These are phyloP conservation scores for Pseudocercospora eumusae DNA, from an alignment of 2,329 filamentous ascomycete species.

Conservation along the genomic window DNA sequence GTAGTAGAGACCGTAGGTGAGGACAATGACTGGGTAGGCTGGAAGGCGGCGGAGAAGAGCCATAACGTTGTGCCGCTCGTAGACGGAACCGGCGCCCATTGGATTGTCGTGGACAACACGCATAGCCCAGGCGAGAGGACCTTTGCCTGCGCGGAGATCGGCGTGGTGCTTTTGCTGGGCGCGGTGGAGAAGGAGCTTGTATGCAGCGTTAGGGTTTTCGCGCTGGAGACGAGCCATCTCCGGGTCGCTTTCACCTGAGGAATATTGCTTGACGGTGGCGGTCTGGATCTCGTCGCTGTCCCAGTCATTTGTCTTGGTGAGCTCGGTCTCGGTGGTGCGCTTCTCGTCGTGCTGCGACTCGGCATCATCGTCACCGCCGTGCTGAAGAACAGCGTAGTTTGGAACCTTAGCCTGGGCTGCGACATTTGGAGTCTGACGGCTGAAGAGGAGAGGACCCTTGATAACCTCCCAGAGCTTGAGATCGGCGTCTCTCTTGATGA, in stretches of 20 bases:
- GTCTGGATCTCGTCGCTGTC: slow-evolving; percentile 8
- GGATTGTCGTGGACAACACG: slow-evolving; percentile 19
- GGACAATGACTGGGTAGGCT: slow-evolving; percentile 16
- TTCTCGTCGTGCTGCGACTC: slow-evolving; percentile 9
- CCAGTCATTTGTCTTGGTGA: slow-evolving; percentile 1
- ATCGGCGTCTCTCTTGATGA: slow-evolving; percentile 63
- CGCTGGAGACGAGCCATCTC: slow-evolving; percentile 9
- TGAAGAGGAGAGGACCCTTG: slow-evolving; percentile 46
- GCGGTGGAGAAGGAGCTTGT: slow-evolving; percentile 14
- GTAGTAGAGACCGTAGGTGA: slow-evolving; percentile 37
- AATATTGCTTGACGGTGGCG: background rate
- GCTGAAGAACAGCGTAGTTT: slow-evolving; percentile 34
- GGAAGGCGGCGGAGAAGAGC: slow-evolving; percentile 16
- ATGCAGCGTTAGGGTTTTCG: slow-evolving; percentile 13
- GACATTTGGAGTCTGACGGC: slow-evolving; percentile 28
- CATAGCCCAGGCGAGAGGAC: slow-evolving; percentile 19
- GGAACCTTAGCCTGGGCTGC: slow-evolving; percentile 34
- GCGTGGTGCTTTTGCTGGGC: slow-evolving; percentile 18
- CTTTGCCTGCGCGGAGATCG: slow-evolving; percentile 11
- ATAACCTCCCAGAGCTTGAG: slow-evolving; percentile 58
- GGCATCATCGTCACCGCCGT: slow-evolving; percentile 19
- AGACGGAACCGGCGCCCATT: slow-evolving; percentile 16
- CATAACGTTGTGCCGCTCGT: slow-evolving; percentile 19
- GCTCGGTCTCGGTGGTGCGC: slow-evolving; percentile 10
- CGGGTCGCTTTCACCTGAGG: background rate